These are phyloP conservation scores for Lippia alba DNA, from an alignment of 305 asterid genomes.

Conservation along the genomic window DNA sequence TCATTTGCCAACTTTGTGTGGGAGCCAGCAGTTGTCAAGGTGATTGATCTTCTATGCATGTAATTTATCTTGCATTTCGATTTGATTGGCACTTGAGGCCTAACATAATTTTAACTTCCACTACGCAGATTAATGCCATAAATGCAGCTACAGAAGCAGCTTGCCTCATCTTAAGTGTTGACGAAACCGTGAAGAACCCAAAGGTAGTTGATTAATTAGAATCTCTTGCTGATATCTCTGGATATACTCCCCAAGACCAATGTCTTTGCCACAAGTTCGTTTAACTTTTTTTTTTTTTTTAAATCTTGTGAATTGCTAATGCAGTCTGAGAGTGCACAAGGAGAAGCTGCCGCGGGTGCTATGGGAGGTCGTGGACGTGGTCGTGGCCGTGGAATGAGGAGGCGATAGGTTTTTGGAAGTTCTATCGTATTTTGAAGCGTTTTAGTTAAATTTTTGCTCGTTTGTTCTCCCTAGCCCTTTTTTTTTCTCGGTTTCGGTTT, in stretches of 20 bases:
- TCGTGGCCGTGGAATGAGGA: slow-evolving; percentile 94
- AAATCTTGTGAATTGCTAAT: background rate
- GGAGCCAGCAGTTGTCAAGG: slow-evolving; percentile 97
- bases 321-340: slow-evolving; percentile 89
- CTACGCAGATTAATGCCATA: slow-evolving; percentile 69
- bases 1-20: slow-evolving; percentile 92
- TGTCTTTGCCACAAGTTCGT: no score
- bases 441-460: slow-evolving; percentile 25
- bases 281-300: no score
- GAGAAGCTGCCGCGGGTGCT: slow-evolving; percentile 77
- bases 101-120: slow-evolving; percentile 17
- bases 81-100: slow-evolving; percentile 9
- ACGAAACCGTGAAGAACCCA: slow-evolving; percentile 81
- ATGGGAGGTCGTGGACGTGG: slow-evolving; percentile 77
- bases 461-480: background rate
- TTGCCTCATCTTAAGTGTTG: slow-evolving; percentile 78
- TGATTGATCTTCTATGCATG: slow-evolving; percentile 28
- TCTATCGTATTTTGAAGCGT: slow-evolving; percentile 4
- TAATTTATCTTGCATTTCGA: background rate
- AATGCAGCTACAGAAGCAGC: slow-evolving; percentile 91
- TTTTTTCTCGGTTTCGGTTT: background rate
- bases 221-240: no score
- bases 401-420: slow-evolving; percentile 47
- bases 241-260: no score
- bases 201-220: slow-evolving; percentile 46